Conservation (phyloP, 202 grass and related monocot species). For the Elaeis oleifera region DNA sequence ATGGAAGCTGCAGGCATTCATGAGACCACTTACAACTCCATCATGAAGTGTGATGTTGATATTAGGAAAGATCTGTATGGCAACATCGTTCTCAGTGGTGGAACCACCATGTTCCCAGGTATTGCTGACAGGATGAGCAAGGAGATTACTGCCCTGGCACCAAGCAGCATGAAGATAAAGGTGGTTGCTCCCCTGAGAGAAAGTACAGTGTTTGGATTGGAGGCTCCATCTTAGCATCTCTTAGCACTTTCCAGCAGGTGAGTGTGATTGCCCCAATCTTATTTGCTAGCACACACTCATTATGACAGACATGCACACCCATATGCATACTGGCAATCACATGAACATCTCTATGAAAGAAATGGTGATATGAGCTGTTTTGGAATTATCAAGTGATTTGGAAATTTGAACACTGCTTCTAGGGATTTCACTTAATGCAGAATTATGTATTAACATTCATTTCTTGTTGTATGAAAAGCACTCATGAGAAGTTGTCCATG, state of each 20-base stretch:
- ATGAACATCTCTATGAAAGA: no score
- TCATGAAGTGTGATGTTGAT: constrained; percentile 3
- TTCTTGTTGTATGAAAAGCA: no score
- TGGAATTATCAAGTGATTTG: no score
- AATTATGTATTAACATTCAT: no score
- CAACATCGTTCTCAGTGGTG: constrained; percentile 4
- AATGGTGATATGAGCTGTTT: no score
- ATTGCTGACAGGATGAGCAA: constrained; percentile 4
- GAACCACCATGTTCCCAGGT: neutral
- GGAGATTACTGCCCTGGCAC: constrained; percentile 4
- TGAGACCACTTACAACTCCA: constrained; percentile 5
- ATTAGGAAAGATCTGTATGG: constrained; percentile 7
- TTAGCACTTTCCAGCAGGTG: neutral
- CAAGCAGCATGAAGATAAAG: constrained; percentile 8
- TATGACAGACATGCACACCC: no score
- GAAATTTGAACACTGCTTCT: no score
- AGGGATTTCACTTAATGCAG: no score
- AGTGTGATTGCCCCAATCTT: no score
- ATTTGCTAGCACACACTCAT: no score
- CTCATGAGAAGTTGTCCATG: no score
- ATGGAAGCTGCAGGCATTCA: constrained; percentile 8
- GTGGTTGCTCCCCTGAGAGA: constrained; percentile 4
- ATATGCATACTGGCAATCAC: no score
- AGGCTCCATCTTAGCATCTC: neutral
- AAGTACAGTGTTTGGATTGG: constrained; percentile 6